Conservation (phyloP, 768 basidiomycete species). For the Boletellus emodensis region DNA sequence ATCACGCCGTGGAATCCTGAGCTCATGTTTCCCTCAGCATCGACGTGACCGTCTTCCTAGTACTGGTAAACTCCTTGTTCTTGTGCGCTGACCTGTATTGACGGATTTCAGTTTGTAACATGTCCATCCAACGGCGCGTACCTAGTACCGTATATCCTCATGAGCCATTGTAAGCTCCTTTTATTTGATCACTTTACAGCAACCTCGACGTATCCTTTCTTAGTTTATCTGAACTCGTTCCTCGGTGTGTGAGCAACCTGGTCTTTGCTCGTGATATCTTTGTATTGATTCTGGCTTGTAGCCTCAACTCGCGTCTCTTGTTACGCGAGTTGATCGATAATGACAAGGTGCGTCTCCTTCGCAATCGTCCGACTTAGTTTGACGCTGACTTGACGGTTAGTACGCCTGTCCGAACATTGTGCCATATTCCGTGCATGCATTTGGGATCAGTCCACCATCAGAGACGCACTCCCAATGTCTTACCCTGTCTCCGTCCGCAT, state of each 20-base stretch:
- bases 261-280: too few relatives aligned
- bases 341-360: constrained; percentile 18
- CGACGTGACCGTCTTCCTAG: constrained; percentile 27
- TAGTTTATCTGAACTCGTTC: constrained; percentile 38
- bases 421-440: constrained; percentile 19
- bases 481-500: not conserved
- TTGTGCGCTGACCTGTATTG: not conserved
- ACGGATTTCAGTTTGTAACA: constrained; percentile 27
- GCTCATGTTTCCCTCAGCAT: constrained; percentile 14
- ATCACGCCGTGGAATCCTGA: not conserved
- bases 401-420: constrained; percentile 26
- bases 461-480: constrained; percentile 7
- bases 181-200: not conserved
- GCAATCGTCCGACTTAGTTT: not conserved
- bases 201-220: not conserved
- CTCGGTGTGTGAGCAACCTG: constrained; percentile 30
- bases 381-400: constrained; percentile 4
- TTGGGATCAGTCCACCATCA: constrained; percentile 12
- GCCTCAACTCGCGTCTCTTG: constrained; percentile 28
- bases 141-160: constrained; percentile 36
- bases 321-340: constrained; percentile 26
- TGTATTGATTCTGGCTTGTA: not conserved
- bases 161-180: constrained; percentile 32
- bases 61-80: constrained; percentile 14
- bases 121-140: constrained; percentile 35